These are phyloP conservation scores for Kluyveromyces aestuarii DNA, from an alignment of 805 yeast genomes.

Conservation along the genomic window DNA sequence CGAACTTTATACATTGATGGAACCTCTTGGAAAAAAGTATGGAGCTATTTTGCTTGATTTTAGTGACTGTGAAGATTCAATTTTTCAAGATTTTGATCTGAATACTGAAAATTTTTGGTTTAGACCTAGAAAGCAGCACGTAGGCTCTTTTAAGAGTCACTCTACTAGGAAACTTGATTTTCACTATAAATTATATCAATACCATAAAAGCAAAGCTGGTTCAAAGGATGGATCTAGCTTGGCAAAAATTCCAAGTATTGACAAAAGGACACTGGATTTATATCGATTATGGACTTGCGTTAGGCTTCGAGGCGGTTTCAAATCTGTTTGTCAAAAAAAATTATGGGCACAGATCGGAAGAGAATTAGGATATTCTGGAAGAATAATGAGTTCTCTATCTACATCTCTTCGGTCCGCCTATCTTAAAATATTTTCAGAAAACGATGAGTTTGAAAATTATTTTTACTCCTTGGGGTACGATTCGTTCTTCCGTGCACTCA, in stretches of 20 bases:
- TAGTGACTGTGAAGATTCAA: not conserved
- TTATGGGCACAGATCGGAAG: conserved; percentile 80
- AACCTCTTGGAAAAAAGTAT: conserved; percentile 17
- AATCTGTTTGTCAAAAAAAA: conserved; percentile 51
- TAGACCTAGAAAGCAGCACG: conserved; percentile 19
- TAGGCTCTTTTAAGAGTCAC: conserved; percentile 28
- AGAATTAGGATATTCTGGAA: conserved; percentile 68
- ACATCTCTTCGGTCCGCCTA: conserved; percentile 57
- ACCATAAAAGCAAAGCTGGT: conserved; percentile 26
- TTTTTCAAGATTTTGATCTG: conserved; percentile 5
- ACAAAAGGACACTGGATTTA: conserved; percentile 56
- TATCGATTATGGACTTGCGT: conserved; percentile 52
- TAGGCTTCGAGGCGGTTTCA: conserved; percentile 55
- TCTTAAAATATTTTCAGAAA: conserved; percentile 33
- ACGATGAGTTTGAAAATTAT: conserved; percentile 16
- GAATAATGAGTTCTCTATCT: conserved; percentile 61
- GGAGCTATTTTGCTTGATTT: conserved; percentile 18
- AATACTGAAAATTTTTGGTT: conserved; percentile 20
- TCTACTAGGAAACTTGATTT: conserved; percentile 38
- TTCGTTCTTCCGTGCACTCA: not conserved
- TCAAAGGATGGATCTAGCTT: conserved; percentile 17
- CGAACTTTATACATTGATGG: conserved; percentile 14
- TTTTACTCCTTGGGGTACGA: not conserved
- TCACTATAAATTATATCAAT: conserved; percentile 36
- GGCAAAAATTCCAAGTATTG: conserved; percentile 53